These are phyloP conservation scores for Tetrahymena borealis DNA, from an alignment of 73 alveolate genomes.

Conservation along the genomic window DNA sequence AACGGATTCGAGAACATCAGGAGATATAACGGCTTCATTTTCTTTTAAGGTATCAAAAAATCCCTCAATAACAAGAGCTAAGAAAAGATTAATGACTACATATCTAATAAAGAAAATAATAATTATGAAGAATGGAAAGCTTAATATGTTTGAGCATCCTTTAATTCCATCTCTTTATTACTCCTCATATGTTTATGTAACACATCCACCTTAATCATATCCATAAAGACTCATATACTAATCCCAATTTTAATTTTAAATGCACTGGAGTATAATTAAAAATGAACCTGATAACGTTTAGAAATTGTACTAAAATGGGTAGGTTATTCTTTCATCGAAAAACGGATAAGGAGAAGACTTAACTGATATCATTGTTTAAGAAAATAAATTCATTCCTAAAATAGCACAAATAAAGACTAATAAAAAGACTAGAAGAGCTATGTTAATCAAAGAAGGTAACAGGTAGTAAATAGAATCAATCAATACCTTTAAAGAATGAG, in stretches of 20 bases:
- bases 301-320: neutral
- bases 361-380: neutral
- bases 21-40: conserved; percentile 2
- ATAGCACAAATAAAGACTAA: conserved; percentile 36
- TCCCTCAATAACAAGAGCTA: neutral
- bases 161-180: neutral
- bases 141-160: neutral
- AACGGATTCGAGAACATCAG: neutral
- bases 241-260: neutral
- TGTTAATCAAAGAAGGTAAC: neutral
- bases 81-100: neutral
- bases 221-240: neutral
- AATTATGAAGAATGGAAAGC: neutral
- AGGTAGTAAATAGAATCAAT: neutral
- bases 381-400: conserved; percentile 43
- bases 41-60: neutral
- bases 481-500: neutral
- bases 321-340: neutral
- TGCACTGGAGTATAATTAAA: neutral
- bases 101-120: neutral
- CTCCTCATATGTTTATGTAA: neutral
- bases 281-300: neutral
- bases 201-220: neutral
- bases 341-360: neutral
- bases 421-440: neutral